A percentile compares a stretch with the other conserved stretches of the same genome.
phyloP scores from a whole-genome alignment of 768 basidiomycete genomes.

The Hemileccinum impolitum region DNA sequence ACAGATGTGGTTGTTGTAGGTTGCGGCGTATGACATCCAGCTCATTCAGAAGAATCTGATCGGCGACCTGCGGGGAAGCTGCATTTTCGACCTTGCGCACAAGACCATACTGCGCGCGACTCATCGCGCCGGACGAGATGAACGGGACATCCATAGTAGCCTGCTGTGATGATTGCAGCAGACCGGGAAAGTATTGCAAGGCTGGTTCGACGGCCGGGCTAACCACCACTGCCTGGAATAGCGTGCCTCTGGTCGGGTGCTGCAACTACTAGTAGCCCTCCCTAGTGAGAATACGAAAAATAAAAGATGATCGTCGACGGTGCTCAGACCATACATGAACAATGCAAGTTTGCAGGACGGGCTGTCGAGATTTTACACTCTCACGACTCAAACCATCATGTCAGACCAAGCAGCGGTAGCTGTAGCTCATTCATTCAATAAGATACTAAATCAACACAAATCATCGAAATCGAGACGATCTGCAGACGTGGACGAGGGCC shows the following conservation, averaged over 20 bases:
- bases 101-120: slow-evolving; percentile 69
- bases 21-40: slow-evolving; percentile 53
- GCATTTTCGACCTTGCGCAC: slow-evolving; percentile 72
- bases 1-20: slow-evolving; percentile 47
- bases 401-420: slow-evolving; percentile 29
- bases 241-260: slow-evolving; percentile 17
- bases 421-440: slow-evolving; percentile 75
- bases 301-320: not conserved
- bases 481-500: slow-evolving; percentile 70
- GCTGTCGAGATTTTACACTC: not conserved
- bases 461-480: slow-evolving; percentile 61
- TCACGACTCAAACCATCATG: slow-evolving; percentile 18
- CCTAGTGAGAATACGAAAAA: not conserved
- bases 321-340: not conserved
- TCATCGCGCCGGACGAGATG: slow-evolving; percentile 73
- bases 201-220: no score
- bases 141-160: slow-evolving; percentile 74
- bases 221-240: slow-evolving; percentile 1
- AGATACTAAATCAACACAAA: slow-evolving; percentile 72
- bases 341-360: no score
- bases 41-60: slow-evolving; percentile 59
- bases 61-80: slow-evolving; percentile 51
- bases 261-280: not conserved
- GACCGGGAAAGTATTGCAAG: no score
- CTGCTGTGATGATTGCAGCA: no score